Conservation (phyloP, 257 asterid species). For the Rauvolfia tetraphylla region DNA sequence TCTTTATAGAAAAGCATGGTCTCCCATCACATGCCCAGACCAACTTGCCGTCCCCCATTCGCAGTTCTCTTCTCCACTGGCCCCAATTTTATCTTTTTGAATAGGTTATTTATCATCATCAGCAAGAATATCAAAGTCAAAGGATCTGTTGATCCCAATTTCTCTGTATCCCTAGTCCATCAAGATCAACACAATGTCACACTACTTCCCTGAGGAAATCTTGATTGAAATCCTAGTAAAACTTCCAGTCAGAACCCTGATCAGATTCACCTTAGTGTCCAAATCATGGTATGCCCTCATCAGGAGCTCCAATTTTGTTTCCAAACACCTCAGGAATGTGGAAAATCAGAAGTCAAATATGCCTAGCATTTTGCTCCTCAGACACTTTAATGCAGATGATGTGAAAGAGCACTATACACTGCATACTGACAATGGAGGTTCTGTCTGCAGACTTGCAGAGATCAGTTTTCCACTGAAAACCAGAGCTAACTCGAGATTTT, state of each 20-base stretch:
- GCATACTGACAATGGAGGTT: neutral
- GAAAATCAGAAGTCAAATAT: neutral
- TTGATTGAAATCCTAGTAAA: slow-evolving; percentile 15
- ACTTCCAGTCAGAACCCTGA: slow-evolving; percentile 10
- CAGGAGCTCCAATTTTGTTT: slow-evolving; percentile 16
- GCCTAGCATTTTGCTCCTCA: neutral
- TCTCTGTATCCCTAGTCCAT: neutral
- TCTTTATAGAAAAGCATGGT: neutral
- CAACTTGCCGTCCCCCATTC: neutral
- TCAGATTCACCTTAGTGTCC: slow-evolving; percentile 15
- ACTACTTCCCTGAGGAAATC: slow-evolving; percentile 13
- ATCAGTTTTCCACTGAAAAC: neutral
- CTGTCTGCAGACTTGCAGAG: neutral
- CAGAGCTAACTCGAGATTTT: neutral
- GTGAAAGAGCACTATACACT: neutral
- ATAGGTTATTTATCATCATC: neutral
- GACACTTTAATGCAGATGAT: neutral
- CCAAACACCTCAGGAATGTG: slow-evolving; percentile 11
- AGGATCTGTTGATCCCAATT: neutral
- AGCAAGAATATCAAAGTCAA: neutral
- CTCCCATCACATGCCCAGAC: neutral
- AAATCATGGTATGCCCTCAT: slow-evolving; percentile 21
- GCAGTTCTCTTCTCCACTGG: neutral
- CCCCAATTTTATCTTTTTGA: neutral
- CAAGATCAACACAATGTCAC: neutral